Evolutionary conservation across 441 rosid species (phyloP).

Genomic region (Aquilaria agallochum): DNA sequence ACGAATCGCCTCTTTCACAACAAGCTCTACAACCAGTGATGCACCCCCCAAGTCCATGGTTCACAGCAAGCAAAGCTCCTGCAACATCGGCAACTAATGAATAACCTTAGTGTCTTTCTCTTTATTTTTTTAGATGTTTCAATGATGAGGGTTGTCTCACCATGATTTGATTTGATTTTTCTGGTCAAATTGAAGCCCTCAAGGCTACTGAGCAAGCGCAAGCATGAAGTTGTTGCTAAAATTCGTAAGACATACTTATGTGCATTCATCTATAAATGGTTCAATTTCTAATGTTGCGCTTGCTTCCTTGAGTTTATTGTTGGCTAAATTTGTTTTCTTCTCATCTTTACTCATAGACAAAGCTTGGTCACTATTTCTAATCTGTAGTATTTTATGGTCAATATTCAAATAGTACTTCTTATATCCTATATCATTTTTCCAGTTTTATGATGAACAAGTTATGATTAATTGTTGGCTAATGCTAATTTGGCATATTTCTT

Average conservation of each 20-base stretch:
- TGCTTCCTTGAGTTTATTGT: conserved; percentile 18
- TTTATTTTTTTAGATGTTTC: not conserved
- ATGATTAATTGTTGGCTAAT: too few species aligned
- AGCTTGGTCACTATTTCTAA: not conserved
- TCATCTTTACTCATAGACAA: not conserved
- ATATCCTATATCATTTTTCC: too few species aligned
- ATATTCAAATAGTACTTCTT: too few species aligned
- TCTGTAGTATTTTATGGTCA: too few species aligned
- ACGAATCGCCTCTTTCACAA: conserved; percentile 85
- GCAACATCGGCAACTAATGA: conserved; percentile 86
- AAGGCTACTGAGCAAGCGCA: conserved; percentile 61
- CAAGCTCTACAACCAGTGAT: conserved; percentile 77
- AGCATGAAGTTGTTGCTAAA: conserved; percentile 86
- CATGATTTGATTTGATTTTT: not conserved
- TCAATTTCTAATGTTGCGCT: conserved; percentile 4
- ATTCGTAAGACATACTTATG: conserved; percentile 71
- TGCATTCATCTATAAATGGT: conserved; percentile 36
- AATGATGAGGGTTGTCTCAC: not conserved
- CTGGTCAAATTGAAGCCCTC: conserved; percentile 87
- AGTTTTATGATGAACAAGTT: too few species aligned
- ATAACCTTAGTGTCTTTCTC: not conserved
- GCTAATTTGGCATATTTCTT: too few species aligned
- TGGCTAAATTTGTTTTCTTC: not conserved
- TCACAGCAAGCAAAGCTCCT: conserved; percentile 68
- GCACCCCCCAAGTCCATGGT: conserved; percentile 99